phyloP scores from a whole-genome alignment of 2,329 filamentous ascomycete genomes.

The Fusarium napiforme region DNA sequence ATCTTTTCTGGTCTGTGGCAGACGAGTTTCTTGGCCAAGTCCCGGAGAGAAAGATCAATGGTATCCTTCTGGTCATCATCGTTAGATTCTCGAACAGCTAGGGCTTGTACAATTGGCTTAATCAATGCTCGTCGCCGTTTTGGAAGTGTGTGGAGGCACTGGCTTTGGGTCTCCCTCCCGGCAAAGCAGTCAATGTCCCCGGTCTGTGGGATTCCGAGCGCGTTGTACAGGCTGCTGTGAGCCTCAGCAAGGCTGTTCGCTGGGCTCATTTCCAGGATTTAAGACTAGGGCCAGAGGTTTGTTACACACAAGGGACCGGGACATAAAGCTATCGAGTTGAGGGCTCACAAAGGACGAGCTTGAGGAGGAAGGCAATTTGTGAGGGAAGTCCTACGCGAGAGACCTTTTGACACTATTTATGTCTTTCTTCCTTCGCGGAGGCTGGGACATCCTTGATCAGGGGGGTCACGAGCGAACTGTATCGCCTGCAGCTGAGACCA shows the following conservation, averaged over 20 bases:
- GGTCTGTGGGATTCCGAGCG: neutral
- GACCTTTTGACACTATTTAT: neutral
- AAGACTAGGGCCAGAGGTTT: neutral
- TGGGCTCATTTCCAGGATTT: neutral
- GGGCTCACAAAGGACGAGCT: neutral
- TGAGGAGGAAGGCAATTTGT: neutral
- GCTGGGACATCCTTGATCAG: neutral
- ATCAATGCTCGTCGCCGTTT: neutral
- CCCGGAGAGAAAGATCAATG: neutral
- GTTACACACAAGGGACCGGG: too few species aligned
- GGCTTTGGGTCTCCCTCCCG: neutral
- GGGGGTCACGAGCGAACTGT: neutral
- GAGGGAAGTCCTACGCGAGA: neutral
- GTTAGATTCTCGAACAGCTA: neutral
- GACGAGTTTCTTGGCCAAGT: neutral
- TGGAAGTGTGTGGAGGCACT: neutral
- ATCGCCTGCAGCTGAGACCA: constrained; percentile 14
- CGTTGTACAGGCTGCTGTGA: constrained; percentile 7
- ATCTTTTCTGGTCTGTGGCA: neutral
- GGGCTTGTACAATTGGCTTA: neutral
- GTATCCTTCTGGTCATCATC: neutral
- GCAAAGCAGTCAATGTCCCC: neutral
- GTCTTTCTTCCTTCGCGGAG: neutral
- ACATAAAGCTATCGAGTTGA: neutral
- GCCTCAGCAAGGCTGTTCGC: neutral